These are phyloP conservation scores for Penicillium longicatenatum DNA, from an alignment of 495 filamentous ascomycete species.

Conservation along the genomic window DNA sequence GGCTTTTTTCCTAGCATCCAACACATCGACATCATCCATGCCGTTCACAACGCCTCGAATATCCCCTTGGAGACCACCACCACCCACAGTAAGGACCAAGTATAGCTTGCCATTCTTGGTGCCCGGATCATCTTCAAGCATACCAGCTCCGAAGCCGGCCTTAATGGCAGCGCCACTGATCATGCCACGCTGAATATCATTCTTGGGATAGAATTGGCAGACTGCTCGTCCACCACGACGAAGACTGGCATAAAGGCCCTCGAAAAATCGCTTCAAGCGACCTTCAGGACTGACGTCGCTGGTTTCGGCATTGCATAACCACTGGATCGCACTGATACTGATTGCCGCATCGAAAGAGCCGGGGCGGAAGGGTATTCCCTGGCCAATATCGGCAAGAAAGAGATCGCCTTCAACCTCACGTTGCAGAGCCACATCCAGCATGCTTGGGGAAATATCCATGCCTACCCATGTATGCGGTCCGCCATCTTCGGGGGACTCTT, in stretches of 20 bases:
- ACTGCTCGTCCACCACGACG: slow-evolving; percentile 87
- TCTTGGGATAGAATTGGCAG: slow-evolving; percentile 97
- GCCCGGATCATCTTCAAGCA: slow-evolving; percentile 91
- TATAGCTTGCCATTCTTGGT: slow-evolving; percentile 96
- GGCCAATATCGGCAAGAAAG: slow-evolving; percentile 88
- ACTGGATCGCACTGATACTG: slow-evolving; percentile 92
- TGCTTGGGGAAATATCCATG: slow-evolving; percentile 90
- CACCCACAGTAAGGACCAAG: slow-evolving; percentile 89
- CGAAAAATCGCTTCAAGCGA: slow-evolving; percentile 82
- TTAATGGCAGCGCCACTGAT: slow-evolving; percentile 84
- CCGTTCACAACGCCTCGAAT: slow-evolving; percentile 84
- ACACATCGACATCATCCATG: slow-evolving; percentile 82
- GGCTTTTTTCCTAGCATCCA: slow-evolving; percentile 66
- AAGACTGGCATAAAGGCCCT: slow-evolving; percentile 83
- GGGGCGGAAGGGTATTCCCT: slow-evolving; percentile 91
- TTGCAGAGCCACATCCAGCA: slow-evolving; percentile 90
- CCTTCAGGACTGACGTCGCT: slow-evolving; percentile 77
- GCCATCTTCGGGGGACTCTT: slow-evolving; percentile 62
- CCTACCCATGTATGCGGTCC: slow-evolving; percentile 93
- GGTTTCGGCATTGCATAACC: slow-evolving; percentile 94
- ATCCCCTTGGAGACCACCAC: slow-evolving; percentile 71
- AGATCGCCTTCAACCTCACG: slow-evolving; percentile 91
- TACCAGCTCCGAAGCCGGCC: slow-evolving; percentile 92
- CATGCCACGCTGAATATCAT: slow-evolving; percentile 88
- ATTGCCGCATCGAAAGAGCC: slow-evolving; percentile 95